Evolutionary conservation across 768 basidiomycete species (phyloP).

Genomic region (Tubosaeta brunneosetosa): DNA sequence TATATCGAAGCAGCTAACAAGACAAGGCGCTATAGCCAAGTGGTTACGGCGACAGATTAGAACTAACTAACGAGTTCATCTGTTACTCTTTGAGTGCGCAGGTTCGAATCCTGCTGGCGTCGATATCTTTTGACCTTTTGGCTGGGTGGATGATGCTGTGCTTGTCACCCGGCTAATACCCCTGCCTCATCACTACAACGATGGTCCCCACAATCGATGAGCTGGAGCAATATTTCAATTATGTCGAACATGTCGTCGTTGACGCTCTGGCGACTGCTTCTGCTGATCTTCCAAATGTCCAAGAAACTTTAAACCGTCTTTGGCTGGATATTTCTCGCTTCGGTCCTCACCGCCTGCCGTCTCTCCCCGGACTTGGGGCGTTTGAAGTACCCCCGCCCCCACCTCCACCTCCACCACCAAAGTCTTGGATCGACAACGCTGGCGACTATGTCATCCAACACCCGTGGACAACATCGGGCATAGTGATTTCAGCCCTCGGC

Average conservation of each 20-base stretch:
- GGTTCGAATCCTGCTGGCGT: slow-evolving; percentile 67
- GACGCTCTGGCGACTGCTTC: slow-evolving; percentile 52
- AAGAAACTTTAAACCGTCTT: slow-evolving; percentile 61
- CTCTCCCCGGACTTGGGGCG: slow-evolving; percentile 53
- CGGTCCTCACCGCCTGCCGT: slow-evolving; percentile 51
- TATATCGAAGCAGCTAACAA: fast-evolving
- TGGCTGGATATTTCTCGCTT: slow-evolving; percentile 81
- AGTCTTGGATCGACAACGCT: slow-evolving; percentile 42
- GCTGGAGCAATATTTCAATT: slow-evolving; percentile 65
- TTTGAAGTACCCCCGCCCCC: slow-evolving; percentile 66
- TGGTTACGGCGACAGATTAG: slow-evolving; percentile 79
- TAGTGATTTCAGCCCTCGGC: slow-evolving; percentile 56
- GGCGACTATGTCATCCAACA: slow-evolving; percentile 51
- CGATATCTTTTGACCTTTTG: slow-evolving; percentile 21
- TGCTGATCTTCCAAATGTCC: slow-evolving; percentile 57
- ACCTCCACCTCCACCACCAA: slow-evolving; percentile 53
- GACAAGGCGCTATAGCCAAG: slow-evolving; percentile 66
- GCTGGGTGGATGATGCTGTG: slow-evolving; percentile 11
- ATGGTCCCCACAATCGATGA: slow-evolving; percentile 51
- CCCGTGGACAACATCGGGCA: slow-evolving; percentile 55
- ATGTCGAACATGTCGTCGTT: slow-evolving; percentile 59
- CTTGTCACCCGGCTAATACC: background rate
- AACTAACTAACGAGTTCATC: slow-evolving; percentile 36
- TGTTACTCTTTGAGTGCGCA: slow-evolving; percentile 68
- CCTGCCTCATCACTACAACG: background rate